Base-by-base conservation (phyloP, 306 rosid species). In the Pachyrhizus erosus region DNA sequence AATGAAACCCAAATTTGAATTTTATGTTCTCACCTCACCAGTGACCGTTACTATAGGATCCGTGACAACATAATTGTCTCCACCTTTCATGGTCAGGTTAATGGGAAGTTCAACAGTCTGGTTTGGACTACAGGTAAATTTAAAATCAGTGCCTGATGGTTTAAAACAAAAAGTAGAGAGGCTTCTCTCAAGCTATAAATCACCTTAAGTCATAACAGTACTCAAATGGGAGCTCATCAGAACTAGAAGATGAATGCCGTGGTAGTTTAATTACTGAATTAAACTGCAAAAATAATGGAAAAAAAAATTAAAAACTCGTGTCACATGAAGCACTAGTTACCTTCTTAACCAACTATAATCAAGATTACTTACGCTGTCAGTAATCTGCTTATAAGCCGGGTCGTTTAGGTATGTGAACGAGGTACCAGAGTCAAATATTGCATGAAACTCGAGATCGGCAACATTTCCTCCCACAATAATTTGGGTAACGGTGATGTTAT, bases 351-450 rank as follows among this genome's bases (percentile, higher is more conserved):
- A 52, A 66, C 6, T 51, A 26, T 9, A 45, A 74, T 37, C 20
- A 70, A 40, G 70, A 78, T 12, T 33, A 79, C 98, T 93, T 85
- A 93, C 97, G 68, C 66, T 84, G 39, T 78, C 17, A 14, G 93
- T 72, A 75, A 96, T 84, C 86, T 73, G 84, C 26, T 88, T 82
- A 83, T 96, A 93, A 78, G 90, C 92, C 1, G 98, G 97, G 67
- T 93, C 92, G 2, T 78, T 91, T 72, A 96, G 86, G 91, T 83
- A 87, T 14, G 99, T 92, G 81, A 89, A 96, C 3, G 99, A 93
- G 81, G 97, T 92, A 11, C 98, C 98, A n/a, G 97, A 83, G 89
- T 96, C 97, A 70, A 90, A 92, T 76, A 94, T 88, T 37, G 98
- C 92, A 78, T 85, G 33, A 54, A 92, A 92, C 77, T 85, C 90